Evolutionary conservation across 169 alveolate genomes (phyloP), one percentile per base, ranked within the genome.

Genomic region (Plasmodium ovale): DNA sequence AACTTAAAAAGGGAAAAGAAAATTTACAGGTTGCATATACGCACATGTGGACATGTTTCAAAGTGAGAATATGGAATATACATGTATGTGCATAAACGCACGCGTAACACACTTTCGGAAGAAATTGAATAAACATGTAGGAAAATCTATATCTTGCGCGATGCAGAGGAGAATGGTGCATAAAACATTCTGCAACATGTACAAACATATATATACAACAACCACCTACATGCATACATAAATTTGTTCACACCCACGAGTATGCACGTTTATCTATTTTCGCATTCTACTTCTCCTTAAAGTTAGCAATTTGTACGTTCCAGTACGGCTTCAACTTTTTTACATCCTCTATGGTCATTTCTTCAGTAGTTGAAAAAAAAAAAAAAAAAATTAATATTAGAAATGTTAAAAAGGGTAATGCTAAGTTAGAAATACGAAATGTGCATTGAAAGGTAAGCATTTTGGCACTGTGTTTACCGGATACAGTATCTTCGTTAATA

Each of bases 241-340:
- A n/a, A 64, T 64, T 33, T 37, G 19, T 33, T 0, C 27, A 31
- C 31, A 29, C 44, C 23, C 69, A 23, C 31, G n/a, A 23, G n/a
- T n/a, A n/a, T n/a, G 16, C 21, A 68, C 23, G n/a, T 21, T 25
- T 27, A 51, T 33, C 12, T 68, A 33, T 74, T 16, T 31, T 47
- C 9, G 39, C n/a, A 25, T 19, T 69, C 19, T 56, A 79, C 89
- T 62, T 27, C 19, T 79, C 73, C 64, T 79, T 79, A 79, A 65
- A 79, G 51, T 79, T 79, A 53, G 89, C 89, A 65, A 79, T 79
- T 65, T 79, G 89, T 12, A 79, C 82, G 51, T 79, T 79, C 89
- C 89, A 79, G 42, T 79, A 79, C 25, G 89, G 89, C 35, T 79
- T 79, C 60, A 79, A 69, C 35, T 58, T 79, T 65, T 79, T 79